Conservation (phyloP, 306 rosid species). For the Gynostemma pentaphyllum region DNA sequence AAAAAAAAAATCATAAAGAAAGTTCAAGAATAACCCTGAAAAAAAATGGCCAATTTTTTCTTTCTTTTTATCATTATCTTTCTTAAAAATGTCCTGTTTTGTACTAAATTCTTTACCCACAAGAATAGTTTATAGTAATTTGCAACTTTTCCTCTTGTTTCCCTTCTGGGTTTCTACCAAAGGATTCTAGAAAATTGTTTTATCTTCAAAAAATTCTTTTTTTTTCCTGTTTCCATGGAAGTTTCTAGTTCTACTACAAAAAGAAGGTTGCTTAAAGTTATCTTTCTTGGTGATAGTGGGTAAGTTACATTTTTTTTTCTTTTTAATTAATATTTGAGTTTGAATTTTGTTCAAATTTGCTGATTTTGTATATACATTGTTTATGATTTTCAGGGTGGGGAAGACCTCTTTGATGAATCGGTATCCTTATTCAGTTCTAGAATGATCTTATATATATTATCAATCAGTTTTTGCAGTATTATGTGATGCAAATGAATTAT, state of each 20-base stretch:
- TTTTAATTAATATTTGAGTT: neutral
- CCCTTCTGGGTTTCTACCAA: neutral
- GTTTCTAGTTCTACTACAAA: conserved; percentile 31
- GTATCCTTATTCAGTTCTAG: conserved; percentile 37
- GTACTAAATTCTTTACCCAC: neutral
- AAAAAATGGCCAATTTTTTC: conserved; percentile 15
- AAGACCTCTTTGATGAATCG: conserved; percentile 86
- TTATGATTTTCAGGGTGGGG: conserved; percentile 66
- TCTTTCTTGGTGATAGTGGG: conserved; percentile 95
- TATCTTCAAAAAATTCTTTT: neutral
- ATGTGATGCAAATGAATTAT: neutral
- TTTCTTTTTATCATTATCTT: conserved; percentile 13
- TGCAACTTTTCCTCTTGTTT: neutral
- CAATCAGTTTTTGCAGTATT: too few species aligned
- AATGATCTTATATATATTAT: neutral
- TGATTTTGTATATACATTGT: neutral
- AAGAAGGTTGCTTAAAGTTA: conserved; percentile 73
- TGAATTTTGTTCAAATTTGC: neutral
- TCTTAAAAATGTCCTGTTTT: neutral
- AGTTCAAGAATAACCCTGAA: conserved; percentile 26
- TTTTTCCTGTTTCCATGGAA: conserved; percentile 34
- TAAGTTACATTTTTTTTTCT: conserved; percentile 13
- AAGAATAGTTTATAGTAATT: neutral
- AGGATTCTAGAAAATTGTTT: neutral
- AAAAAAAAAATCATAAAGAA: conserved; percentile 12